Base-by-base conservation (phyloP, 768 basidiomycete genomes). In the Xanthoconium purpureum region DNA sequence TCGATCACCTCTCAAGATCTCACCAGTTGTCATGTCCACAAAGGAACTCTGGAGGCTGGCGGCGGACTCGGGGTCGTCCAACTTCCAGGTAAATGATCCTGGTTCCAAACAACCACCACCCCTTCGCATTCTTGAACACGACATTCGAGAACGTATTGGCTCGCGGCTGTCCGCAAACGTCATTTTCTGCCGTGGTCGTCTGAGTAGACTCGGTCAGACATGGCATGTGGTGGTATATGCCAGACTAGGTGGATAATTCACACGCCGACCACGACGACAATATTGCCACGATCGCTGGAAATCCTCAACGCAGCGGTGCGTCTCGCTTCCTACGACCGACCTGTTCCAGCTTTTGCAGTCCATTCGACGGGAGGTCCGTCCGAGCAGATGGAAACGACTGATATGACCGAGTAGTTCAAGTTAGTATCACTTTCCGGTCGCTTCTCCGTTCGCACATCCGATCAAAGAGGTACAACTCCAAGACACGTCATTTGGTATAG, bases 201-300 rank as follows among this genome's bases (percentile, higher is more conserved):
- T 82, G 13, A 76, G 80, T 30, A 75, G 81, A 10, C 82, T 82
- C 7, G 75, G 74, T 13, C 74, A 71, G 66, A 82, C 80, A 1
- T 82, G 55, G 44, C 55, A 61, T 11, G 55, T 74, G 3, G 71
- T 82, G 55, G 44, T 54, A 61, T 11, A 54, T 74, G 3, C 71
- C 73, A 44, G 56, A 64, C 39, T 59, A 71, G 39, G 28, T 68
- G 15, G 56, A 46, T 33, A 24, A 15, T 28, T 44, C 52, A 36
- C 4, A 38, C 47, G 6, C 20, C 47, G 20, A 35, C 33, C 36
- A 18, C n/a, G 35, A 46, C n/a, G 36, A 55, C 5, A 13, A 10
- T 12, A 5, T 40, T 29, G 20, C 57, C 60, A 33, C 56, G 36
- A 50, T 32, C 66, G 8, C 55, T 64, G 32, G 62, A 67, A 6